Base-by-base conservation (phyloP, 164 flowering plant genomes). In the Cinnamomum micranthum region DNA sequence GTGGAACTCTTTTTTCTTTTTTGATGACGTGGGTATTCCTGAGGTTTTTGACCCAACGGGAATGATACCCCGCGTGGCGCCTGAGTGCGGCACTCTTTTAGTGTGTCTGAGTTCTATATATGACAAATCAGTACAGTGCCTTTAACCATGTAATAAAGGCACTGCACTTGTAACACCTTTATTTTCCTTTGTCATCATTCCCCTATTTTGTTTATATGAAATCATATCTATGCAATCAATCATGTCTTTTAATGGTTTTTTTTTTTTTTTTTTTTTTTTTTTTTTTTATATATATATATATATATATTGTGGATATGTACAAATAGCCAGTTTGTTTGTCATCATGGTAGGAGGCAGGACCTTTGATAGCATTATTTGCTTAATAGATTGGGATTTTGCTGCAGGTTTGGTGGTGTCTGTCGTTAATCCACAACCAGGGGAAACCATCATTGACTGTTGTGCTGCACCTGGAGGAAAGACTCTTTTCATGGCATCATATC, bases 391-490 rank as follows among this genome's bases (percentile, higher is more conserved):
- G 41, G 55, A 47, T n/a, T 50, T 69, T 31, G 25, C 24, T 73
- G 60, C 89, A 92, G 98, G 98, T 73, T 65, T 94, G 77, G 86
- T 90, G 65, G 97, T 92, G 73, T 88, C 93, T 79, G 79, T 94
- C 78, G 83, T 91, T 74, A 90, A 94, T 78, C 97, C 98, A 80
- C 89, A 85, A 71, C 96, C 92, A 41, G 96, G 94, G 69, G 96
- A 94, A 41, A 82, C 77, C 75, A 87, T 94, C 65, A 66, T 92
- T 70, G 97, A 94, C 76, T 91, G 96, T 73, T 94, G 97, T 86
- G 98, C 98, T 82, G 97, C 97, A 74, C 98, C 97, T 66, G 98
- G 98, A 75, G 98, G 98, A 80, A 94, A 94, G 88, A 92, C 97
- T 24, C 87, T 92, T 72, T 91, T 87, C 83, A 90, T 92, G 93